A percentile compares a stretch with the other conserved stretches of the same genome.
These are phyloP conservation scores for Gossypium trilobum DNA, from an alignment of 441 rosid species.

Conservation along the genomic window DNA sequence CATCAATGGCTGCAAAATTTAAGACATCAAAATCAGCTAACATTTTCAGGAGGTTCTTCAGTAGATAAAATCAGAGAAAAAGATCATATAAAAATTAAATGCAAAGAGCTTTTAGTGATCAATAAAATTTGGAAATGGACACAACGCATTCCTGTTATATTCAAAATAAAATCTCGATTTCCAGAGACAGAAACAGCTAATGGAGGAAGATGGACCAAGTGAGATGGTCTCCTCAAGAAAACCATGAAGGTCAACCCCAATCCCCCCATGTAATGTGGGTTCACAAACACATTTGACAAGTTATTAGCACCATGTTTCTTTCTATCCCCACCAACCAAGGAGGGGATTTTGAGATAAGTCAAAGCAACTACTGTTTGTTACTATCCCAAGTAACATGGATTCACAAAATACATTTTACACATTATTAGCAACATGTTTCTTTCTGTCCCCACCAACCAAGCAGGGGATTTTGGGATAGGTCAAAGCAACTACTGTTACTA, in stretches of 20 bases:
- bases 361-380: background rate
- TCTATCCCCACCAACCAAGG: background rate
- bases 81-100: background rate
- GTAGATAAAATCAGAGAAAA: background rate
- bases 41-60: background rate
- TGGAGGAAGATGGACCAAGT: background rate
- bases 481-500: background rate
- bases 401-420: background rate
- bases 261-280: background rate
- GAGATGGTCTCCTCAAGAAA: background rate
- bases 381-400: background rate
- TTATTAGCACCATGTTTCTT: background rate
- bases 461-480: background rate
- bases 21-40: constrained; percentile 22
- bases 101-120: background rate
- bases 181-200: background rate
- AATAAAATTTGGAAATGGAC: background rate
- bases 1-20: constrained; percentile 68
- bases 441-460: background rate
- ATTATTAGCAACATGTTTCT: background rate
- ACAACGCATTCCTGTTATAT: background rate
- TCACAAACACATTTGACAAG: background rate
- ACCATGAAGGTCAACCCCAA: background rate
- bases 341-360: background rate
- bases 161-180: background rate